Conservation (phyloP, 305 asterid species). For the Plantago rigida region DNA sequence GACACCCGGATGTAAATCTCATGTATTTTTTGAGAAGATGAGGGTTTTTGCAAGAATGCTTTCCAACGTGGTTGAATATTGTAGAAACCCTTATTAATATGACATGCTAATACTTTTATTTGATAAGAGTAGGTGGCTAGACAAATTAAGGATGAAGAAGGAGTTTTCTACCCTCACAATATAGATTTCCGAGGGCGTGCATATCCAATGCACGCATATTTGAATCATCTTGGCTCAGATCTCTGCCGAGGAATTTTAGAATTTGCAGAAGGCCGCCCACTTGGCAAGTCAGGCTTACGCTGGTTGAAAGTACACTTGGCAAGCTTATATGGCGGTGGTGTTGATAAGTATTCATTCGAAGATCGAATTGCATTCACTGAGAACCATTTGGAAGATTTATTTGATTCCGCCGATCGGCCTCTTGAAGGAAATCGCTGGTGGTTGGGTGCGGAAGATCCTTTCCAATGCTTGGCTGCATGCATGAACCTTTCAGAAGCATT, state of each 20-base stretch:
- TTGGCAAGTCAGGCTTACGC: slow-evolving; percentile 70
- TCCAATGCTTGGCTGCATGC: slow-evolving; percentile 91
- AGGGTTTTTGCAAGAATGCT: too few relatives aligned
- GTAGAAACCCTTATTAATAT: not conserved
- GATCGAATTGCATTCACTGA: slow-evolving; percentile 75
- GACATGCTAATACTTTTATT: slow-evolving; percentile 16
- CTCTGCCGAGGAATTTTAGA: slow-evolving; percentile 87
- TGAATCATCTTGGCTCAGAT: slow-evolving; percentile 95
- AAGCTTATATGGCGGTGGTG: slow-evolving; percentile 78
- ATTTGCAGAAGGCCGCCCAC: slow-evolving; percentile 91
- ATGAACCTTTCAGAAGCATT: slow-evolving; percentile 72
- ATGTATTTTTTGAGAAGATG: too few relatives aligned
- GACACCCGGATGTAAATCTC: too few relatives aligned
- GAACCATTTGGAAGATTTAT: slow-evolving; percentile 70
- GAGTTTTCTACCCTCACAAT: slow-evolving; percentile 91
- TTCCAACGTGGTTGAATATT: slow-evolving; percentile 2
- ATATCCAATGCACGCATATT: slow-evolving; percentile 95
- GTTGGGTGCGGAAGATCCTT: slow-evolving; percentile 93
- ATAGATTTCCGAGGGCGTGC: slow-evolving; percentile 97
- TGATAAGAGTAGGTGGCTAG: slow-evolving; percentile 75
- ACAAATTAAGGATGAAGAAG: slow-evolving; percentile 93
- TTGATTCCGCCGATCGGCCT: slow-evolving; percentile 94
- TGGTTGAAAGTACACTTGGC: slow-evolving; percentile 92
- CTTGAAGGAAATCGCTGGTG: slow-evolving; percentile 96
- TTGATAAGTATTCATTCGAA: slow-evolving; percentile 79